Evolutionary conservation across 345 rosid species (phyloP).

Genomic region (Salix arbutifolia): DNA sequence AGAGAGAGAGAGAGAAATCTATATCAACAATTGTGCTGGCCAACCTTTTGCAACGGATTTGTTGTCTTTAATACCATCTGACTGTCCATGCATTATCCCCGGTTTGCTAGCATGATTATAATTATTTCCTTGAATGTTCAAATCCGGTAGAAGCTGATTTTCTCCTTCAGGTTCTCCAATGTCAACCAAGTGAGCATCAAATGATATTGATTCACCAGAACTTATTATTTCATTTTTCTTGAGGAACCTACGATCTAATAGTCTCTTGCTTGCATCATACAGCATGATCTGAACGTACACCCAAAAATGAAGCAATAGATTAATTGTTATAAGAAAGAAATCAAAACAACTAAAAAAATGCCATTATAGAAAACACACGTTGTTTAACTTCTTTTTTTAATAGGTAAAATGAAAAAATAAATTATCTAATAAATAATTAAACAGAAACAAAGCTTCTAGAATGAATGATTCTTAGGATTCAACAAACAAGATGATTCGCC

Average conservation of each 20-base stretch:
- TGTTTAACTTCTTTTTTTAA: too few relatives aligned
- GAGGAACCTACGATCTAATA: conserved; percentile 40
- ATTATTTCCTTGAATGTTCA: conserved; percentile 11
- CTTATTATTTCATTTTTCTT: conserved; percentile 47
- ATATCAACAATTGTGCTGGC: neutral
- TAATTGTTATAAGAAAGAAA: neutral
- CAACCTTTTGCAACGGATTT: conserved; percentile 32
- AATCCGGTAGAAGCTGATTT: conserved; percentile 13
- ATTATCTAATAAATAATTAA: too few relatives aligned
- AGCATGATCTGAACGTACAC: conserved; percentile 41
- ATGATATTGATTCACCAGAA: conserved; percentile 39
- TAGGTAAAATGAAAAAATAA: too few relatives aligned
- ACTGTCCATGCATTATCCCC: conserved; percentile 9
- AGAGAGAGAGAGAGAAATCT: neutral
- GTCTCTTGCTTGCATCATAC: conserved; percentile 44
- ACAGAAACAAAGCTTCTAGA: neutral
- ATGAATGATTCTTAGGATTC: conserved; percentile 1
- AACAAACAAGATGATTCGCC: conserved; percentile 4
- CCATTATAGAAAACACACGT: neutral
- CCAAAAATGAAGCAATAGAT: conserved; percentile 2
- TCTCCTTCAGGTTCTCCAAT: conserved; percentile 41
- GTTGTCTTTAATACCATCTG: conserved; percentile 14
- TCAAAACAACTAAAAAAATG: neutral
- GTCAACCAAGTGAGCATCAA: conserved; percentile 47
- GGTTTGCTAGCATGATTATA: conserved; percentile 4